phyloP scores from a whole-genome alignment of 805 yeast genomes.

The Ogataea trehalophila region DNA sequence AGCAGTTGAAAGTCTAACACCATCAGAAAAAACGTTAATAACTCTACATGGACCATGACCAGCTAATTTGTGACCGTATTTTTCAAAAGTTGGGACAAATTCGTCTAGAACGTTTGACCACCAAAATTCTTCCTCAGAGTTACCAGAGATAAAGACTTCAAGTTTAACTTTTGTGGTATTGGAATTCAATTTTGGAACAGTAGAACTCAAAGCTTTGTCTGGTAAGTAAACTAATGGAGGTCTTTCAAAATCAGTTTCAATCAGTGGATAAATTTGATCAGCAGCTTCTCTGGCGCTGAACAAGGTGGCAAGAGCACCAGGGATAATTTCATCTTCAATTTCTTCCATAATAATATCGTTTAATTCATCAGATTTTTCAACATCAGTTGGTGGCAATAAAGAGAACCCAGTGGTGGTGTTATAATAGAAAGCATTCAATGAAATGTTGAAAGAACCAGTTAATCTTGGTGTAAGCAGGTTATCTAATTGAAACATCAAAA shows the following conservation, averaged over 20 bases:
- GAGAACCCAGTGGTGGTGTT: constrained; percentile 19
- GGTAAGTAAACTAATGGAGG: constrained; percentile 49
- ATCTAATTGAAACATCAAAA: constrained; percentile 57
- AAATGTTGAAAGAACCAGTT: constrained; percentile 57
- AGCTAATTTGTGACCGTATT: constrained; percentile 35
- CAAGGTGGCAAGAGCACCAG: constrained; percentile 18
- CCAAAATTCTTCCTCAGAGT: constrained; percentile 83
- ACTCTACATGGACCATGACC: constrained; percentile 74
- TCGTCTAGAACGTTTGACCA: constrained; percentile 55
- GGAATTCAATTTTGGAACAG: constrained; percentile 41
- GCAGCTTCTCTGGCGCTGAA: constrained; percentile 35
- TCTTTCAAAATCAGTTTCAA: constrained; percentile 18
- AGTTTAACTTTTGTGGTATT: constrained; percentile 59
- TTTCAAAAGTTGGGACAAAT: constrained; percentile 35
- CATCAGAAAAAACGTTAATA: constrained; percentile 58
- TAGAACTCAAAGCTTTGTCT: constrained; percentile 30
- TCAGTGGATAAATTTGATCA: constrained; percentile 35
- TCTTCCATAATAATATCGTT: constrained; percentile 1
- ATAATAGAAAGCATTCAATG: constrained; percentile 49
- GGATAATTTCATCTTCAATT: constrained; percentile 18
- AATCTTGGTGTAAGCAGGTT: constrained; percentile 51
- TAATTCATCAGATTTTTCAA: background rate
- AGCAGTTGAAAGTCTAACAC: constrained; percentile 51
- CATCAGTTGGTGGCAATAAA: constrained; percentile 1
- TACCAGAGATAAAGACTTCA: constrained; percentile 65